These are phyloP conservation scores for Kregervanrija pseudodelftensis DNA, from an alignment of 805 yeast genomes.

Conservation along the genomic window DNA sequence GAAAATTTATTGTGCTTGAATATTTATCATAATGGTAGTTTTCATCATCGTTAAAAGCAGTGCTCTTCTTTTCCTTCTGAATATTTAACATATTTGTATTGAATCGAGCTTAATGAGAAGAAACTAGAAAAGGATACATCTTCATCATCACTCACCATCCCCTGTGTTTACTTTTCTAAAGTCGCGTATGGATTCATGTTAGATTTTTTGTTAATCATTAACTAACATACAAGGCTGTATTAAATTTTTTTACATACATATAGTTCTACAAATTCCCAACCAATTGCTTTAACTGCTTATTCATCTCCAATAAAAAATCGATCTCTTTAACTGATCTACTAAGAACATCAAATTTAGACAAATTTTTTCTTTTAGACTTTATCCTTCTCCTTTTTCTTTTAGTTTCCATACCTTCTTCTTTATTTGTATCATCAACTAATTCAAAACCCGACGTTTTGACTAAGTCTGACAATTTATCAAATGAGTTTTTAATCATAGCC, in stretches of 20 bases:
- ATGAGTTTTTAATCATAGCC: slow-evolving; percentile 30
- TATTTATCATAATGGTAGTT: slow-evolving; percentile 10
- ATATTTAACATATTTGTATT: too few relatives aligned
- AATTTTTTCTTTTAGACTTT: slow-evolving; percentile 12
- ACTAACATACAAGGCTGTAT: too few relatives aligned
- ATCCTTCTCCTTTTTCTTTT: slow-evolving; percentile 5
- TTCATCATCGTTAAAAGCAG: not conserved
- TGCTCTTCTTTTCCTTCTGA: not conserved
- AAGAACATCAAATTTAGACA: slow-evolving; percentile 22
- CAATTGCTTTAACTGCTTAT: slow-evolving; percentile 5
- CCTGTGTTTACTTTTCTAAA: too few relatives aligned
- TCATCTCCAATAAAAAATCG: slow-evolving; percentile 15
- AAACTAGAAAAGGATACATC: too few relatives aligned
- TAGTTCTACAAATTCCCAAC: too few relatives aligned
- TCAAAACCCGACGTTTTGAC: slow-evolving; percentile 11
- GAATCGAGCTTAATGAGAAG: too few relatives aligned
- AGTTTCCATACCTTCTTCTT: not conserved
- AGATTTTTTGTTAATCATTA: too few relatives aligned
- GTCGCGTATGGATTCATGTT: too few relatives aligned
- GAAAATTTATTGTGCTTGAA: slow-evolving; percentile 7
- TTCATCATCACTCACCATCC: too few relatives aligned
- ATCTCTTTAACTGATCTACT: slow-evolving; percentile 23
- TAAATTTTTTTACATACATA: too few relatives aligned
- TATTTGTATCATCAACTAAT: slow-evolving; percentile 5
- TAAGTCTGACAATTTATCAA: slow-evolving; percentile 25